Conservation (phyloP, 2,329 filamentous ascomycete genomes). For the Venturia asperata region DNA sequence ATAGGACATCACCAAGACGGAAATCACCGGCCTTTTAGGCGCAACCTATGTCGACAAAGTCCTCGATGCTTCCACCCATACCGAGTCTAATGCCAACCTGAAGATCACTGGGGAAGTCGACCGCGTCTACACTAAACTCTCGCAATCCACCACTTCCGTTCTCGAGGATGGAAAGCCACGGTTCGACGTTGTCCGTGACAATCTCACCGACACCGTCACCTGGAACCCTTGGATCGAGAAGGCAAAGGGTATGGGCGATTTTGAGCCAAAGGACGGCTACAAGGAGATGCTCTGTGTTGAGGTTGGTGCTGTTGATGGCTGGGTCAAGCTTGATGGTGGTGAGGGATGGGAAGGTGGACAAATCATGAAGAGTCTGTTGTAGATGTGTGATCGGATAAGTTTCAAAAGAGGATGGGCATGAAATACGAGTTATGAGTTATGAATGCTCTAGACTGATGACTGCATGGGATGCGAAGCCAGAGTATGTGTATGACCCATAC, state of each 20-base stretch:
- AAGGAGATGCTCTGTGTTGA: slow-evolving; percentile 94
- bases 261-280: slow-evolving; percentile 81
- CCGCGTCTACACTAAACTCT: slow-evolving; percentile 68
- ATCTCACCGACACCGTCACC: slow-evolving; percentile 79
- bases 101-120: slow-evolving; percentile 74
- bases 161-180: slow-evolving; percentile 55
- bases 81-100: slow-evolving; percentile 58
- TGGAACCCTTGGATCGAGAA: slow-evolving; percentile 97
- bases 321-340: slow-evolving; percentile 78
- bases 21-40: slow-evolving; percentile 67
- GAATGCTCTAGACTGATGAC: background rate
- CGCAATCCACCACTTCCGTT: slow-evolving; percentile 58
- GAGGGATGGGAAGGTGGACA: slow-evolving; percentile 60
- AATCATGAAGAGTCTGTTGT: slow-evolving; percentile 43
- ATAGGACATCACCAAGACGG: slow-evolving; percentile 70
- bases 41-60: slow-evolving; percentile 81
- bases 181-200: slow-evolving; percentile 74
- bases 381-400: background rate
- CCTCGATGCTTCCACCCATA: slow-evolving; percentile 53
- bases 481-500: background rate
- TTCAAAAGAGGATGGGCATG: background rate
- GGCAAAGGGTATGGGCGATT: slow-evolving; percentile 74
- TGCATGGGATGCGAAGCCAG: background rate
- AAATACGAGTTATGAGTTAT: slow-evolving; percentile 4
- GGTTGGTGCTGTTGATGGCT: slow-evolving; percentile 73